Evolutionary conservation across 192 early-diverging fungal species (phyloP), one percentile per base, ranked within the genome.

Genomic region (Backusella liffmaniae): DNA sequence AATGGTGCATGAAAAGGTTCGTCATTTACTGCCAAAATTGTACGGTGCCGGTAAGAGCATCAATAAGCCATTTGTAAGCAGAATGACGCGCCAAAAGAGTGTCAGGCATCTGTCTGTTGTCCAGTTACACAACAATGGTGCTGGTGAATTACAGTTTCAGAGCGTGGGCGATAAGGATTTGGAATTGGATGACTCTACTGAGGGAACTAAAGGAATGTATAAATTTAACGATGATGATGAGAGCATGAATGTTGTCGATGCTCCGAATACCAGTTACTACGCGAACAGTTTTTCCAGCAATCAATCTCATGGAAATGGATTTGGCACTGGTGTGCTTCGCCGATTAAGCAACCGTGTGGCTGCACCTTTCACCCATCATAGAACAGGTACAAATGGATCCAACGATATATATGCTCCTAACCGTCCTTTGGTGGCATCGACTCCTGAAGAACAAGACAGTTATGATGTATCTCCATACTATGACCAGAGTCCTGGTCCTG

Each of bases 1-100:
- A 16, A 85, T 93, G 83, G 89, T 94, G 34, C 89, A 90, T 70
- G 87, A 90, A 67, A 85, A 81, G 29, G 87, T 91, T 66, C 86
- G 87, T 21, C 90, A 91, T 70, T 73, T 93, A 69, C 76, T 94
- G 66, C 88, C 84, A 36, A 79, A 84, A 49, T 84, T 94, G n/a
- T 89, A 92, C 70, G 79, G 87, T 30, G 79, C 85, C 21, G 36
- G 71, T 2, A 69, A 75, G 26, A 72, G 71, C n/a, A 18, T 37
- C 30, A 39, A 66, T 37, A 75, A 83, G 34, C 39, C 66, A 7
- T 65, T 74, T 29, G 73, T 74, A 32, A 83, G 77, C 51, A 76
- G 72, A 16, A 21, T 77, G 46, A 83, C 73, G 3, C 72, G 81
- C 46, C 72, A 77, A 46, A 82, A 77, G 16, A 82, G 62, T 15